phyloP scores from a whole-genome alignment of 106 monocot species.

The Phalaenopsis equestris region DNA sequence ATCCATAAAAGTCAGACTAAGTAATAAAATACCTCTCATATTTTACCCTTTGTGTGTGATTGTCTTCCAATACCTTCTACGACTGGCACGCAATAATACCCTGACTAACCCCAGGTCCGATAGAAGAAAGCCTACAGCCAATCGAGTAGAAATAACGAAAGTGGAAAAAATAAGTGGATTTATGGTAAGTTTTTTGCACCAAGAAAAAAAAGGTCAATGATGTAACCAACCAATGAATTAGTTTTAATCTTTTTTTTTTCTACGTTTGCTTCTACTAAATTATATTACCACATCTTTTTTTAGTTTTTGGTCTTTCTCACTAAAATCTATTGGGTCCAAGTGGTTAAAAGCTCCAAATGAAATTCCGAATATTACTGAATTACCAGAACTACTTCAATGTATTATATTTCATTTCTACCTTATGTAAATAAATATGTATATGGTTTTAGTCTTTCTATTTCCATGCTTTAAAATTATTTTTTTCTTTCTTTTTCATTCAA shows the following conservation, averaged over 20 bases:
- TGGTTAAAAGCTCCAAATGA: no score
- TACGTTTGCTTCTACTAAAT: neutral
- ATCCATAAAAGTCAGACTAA: no score
- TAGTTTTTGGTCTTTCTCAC: neutral
- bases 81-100: conserved; percentile 1
- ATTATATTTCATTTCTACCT: no score
- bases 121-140: conserved; percentile 10
- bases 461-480: no score
- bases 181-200: neutral
- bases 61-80: neutral
- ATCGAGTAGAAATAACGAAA: conserved; percentile 7
- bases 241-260: neutral
- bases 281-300: neutral
- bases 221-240: conserved; percentile 2
- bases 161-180: neutral
- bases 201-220: neutral
- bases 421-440: no score
- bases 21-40: no score
- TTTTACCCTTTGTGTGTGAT: no score
- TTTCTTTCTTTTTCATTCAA: no score
- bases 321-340: neutral
- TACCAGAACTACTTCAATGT: no score
- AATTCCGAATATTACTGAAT: no score
- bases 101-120: conserved; percentile 16
- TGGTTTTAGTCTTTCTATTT: no score